These are phyloP conservation scores for Metschnikowia continentalis DNA, from an alignment of 805 yeast species.

Conservation along the genomic window DNA sequence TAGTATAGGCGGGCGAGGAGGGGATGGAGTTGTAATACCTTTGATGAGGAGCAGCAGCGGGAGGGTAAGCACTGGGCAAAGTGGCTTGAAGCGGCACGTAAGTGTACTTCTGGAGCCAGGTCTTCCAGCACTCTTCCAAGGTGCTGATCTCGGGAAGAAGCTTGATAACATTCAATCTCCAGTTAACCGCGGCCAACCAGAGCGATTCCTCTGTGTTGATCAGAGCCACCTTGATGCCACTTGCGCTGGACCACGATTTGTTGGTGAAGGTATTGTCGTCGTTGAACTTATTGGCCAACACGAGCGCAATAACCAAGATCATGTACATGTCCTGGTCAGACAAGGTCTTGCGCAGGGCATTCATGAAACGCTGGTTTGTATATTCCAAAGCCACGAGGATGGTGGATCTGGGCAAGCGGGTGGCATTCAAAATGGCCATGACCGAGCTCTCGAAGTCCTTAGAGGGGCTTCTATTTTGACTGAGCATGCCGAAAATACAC, in stretches of 20 bases:
- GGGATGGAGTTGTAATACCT: conserved; percentile 15
- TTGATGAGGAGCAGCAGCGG: not conserved
- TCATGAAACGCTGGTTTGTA: conserved; percentile 54
- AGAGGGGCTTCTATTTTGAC: conserved; percentile 43
- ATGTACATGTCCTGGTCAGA: conserved; percentile 42
- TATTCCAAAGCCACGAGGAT: conserved; percentile 76
- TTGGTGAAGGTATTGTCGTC: conserved; percentile 96
- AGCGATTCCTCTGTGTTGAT: conserved; percentile 66
- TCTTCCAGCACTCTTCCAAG: conserved; percentile 43
- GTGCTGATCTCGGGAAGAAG: conserved; percentile 37
- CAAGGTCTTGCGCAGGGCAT: conserved; percentile 21
- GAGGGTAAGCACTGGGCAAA: conserved; percentile 2
- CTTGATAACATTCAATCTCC: conserved; percentile 49
- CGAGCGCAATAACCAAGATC: conserved; percentile 61
- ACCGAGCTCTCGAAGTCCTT: conserved; percentile 55
- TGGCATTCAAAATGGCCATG: conserved; percentile 71
- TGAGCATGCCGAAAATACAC: conserved; percentile 65
- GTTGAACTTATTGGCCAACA: conserved; percentile 88
- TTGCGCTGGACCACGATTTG: conserved; percentile 94
- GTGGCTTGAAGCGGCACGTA: conserved; percentile 4
- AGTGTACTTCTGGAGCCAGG: conserved; percentile 37
- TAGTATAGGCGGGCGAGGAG: conserved; percentile 18
- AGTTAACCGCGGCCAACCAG: conserved; percentile 61
- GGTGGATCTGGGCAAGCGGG: conserved; percentile 82
- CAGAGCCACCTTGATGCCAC: conserved; percentile 61